Conservation (phyloP, 768 basidiomycete species). For the Coprinopsis sp. region DNA sequence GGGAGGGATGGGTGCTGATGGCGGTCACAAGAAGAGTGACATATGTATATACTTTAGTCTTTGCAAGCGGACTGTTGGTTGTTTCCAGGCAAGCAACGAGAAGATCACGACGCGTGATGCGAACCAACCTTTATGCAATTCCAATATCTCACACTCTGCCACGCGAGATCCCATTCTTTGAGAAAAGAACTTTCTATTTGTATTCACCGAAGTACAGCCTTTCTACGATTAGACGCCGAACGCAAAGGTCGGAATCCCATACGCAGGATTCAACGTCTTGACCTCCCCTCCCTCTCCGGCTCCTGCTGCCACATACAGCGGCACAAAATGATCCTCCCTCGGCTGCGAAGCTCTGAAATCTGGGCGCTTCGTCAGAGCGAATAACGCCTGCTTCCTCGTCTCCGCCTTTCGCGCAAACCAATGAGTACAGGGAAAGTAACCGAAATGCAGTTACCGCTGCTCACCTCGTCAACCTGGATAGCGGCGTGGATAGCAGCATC, state of each 20-base stretch:
- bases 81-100: no score
- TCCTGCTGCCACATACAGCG: constrained; percentile 72
- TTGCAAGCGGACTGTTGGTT: no score
- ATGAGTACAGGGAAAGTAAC: constrained; percentile 11
- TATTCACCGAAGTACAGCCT: no score
- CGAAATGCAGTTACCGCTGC: constrained; percentile 17
- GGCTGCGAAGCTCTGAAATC: constrained; percentile 70
- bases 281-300: constrained; percentile 57
- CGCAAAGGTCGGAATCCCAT: constrained; percentile 60
- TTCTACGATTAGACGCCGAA: constrained; percentile 44
- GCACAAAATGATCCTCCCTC: constrained; percentile 77
- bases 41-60: no score
- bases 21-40: constrained; percentile 8
- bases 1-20: constrained; percentile 2
- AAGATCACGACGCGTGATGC: no score
- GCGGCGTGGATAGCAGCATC: constrained; percentile 57
- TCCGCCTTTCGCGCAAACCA: constrained; percentile 30
- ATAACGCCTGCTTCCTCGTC: constrained; percentile 52
- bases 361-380: constrained; percentile 49
- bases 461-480: constrained; percentile 44
- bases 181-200: no score
- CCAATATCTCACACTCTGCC: constrained; percentile 3
- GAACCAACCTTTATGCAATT: no score
- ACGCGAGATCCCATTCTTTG: no score
- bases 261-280: constrained; percentile 45